Conservation (phyloP, 163 green algal genomes). For the Scenedesmus sp. region DNA sequence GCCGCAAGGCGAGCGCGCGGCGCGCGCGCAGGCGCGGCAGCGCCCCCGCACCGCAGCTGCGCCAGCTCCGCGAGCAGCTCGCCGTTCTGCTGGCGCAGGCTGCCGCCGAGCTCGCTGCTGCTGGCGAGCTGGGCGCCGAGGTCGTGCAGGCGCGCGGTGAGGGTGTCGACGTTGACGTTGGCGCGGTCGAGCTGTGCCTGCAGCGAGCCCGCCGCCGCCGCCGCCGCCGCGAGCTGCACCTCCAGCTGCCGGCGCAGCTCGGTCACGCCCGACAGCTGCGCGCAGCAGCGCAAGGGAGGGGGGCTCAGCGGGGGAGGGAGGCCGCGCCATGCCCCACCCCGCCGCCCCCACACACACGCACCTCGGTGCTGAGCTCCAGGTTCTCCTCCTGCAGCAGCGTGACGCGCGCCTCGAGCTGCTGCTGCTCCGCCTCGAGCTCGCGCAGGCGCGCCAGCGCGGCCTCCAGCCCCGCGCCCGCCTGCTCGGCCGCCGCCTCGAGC, state of each 20-base stretch:
- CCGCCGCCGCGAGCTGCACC: background rate
- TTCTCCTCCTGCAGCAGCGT: conserved; percentile 43
- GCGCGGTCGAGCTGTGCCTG: conserved; percentile 5
- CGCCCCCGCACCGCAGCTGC: background rate
- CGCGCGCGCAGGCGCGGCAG: background rate
- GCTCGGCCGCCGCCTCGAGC: conserved; percentile 28
- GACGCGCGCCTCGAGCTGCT: conserved; percentile 43
- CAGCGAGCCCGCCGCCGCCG: background rate
- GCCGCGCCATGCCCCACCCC: background rate
- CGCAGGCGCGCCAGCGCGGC: conserved; percentile 20
- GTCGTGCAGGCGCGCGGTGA: background rate
- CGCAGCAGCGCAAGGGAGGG: background rate
- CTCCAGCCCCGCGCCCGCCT: conserved; percentile 22
- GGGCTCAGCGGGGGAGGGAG: background rate
- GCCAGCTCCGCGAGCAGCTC: conserved; percentile 32
- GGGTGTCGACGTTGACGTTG: conserved; percentile 12
- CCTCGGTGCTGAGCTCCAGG: conserved; percentile 38
- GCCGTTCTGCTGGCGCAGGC: conserved; percentile 14
- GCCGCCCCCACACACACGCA: background rate
- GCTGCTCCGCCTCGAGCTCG: conserved; percentile 43
- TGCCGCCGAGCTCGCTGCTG: conserved; percentile 24
- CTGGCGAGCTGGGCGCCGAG: conserved; percentile 6
- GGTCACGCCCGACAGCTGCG: conserved; percentile 9
- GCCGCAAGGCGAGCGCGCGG: background rate
- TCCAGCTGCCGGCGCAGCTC: conserved; percentile 11